Evolutionary conservation across 2,329 filamentous ascomycete species (phyloP), one percentile per base, ranked within the genome.

Genomic region (Colletotrichum cereale): DNA sequence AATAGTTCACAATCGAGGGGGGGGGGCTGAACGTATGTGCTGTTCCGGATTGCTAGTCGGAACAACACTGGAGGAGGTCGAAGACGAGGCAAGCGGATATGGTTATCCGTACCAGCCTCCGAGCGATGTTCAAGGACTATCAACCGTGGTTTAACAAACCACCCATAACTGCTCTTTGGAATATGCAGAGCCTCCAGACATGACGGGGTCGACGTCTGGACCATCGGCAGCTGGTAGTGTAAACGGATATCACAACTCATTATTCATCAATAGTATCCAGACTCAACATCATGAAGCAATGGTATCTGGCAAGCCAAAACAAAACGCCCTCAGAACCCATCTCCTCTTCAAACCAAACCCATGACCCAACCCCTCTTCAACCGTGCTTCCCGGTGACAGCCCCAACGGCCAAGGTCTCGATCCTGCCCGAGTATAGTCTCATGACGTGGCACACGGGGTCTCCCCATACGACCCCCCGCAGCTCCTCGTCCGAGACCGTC

Each of bases 391-490:
- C 82, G 40, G 88, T 92, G 14, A 92, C 90, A 14, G 91, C 93
- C 69, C 87, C 89, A 1, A 91, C 90, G 14, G 93, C 93, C 66
- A 97, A 81, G 5, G 85, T 83, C 79, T 96, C 92, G 55, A 97
- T 88, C 64, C 94, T 83, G 26, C 86, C 88, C 18, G 89, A 89
- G 80, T 97, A 97, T 26, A 96, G 78, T 71, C 85, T 89, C 94
- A 97, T 97, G 75, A 90, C 86, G 82, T 97, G 94, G 78, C 90
- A 92, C 53, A 94, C 84, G 0, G 93, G 92, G 78, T 97, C 94
- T 0, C 94, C 94, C 87, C 94, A 97, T 5, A 97, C 85, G 0
- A 95, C 87, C 2, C 85, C 86, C 31, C 92, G 84, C 62, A 97
- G 80, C 77, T 93, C 85, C 53, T 91, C 88, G 74, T 96, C 92